Evolutionary conservation across 2,329 filamentous ascomycete genomes (phyloP), one percentile per base, ranked within the genome.

Genomic region (Curvularia hawaiiensis): DNA sequence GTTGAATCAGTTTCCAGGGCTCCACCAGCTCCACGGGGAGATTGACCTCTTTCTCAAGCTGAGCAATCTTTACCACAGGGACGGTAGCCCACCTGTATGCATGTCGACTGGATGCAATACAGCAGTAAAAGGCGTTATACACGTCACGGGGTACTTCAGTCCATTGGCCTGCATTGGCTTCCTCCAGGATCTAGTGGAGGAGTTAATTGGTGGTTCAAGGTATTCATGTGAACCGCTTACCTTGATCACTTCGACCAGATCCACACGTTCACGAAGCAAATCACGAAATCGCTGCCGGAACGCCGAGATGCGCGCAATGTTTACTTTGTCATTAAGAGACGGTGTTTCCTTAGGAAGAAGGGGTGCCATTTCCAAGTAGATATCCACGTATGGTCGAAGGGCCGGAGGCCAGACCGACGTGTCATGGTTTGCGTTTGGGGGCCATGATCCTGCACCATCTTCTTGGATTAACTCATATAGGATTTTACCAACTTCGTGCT

Each of bases 51-150:
- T 45, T 55, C 16, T 55, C 52, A 16, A 44, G n/a, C 46, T 55
- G 52, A 20, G 47, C 52, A 11, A 50, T 46, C 26, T 50, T 50
- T 8, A 55, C 46, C n/a, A 55, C 39, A 16, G 46, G 52, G 4
- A 55, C 45, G 3, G 40, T 55, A 33, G 46, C 52, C 52, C 52
- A 55, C 9, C 46, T 24, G 30, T 50, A 55, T 22, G 46, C 40
- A 24, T 55, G 52, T 24, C 46, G 46, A 22, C 26, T 48, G 11
- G 38, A 39, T 14, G 45, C 52, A n/a, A 55, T 39, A 16, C 46
- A 55, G 22, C 45, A 49, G 43, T 55, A 55, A 30, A 55, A 50
- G 18, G 43, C 52, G 33, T 55, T 55, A 30, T 50, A 55, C 7
- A 30, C 20, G 4, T 50, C 39, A 11, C 52, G 52, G 12, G 52